These are phyloP conservation scores for Tephrocybe rancida DNA, from an alignment of 768 basidiomycete genomes.

Conservation along the genomic window DNA sequence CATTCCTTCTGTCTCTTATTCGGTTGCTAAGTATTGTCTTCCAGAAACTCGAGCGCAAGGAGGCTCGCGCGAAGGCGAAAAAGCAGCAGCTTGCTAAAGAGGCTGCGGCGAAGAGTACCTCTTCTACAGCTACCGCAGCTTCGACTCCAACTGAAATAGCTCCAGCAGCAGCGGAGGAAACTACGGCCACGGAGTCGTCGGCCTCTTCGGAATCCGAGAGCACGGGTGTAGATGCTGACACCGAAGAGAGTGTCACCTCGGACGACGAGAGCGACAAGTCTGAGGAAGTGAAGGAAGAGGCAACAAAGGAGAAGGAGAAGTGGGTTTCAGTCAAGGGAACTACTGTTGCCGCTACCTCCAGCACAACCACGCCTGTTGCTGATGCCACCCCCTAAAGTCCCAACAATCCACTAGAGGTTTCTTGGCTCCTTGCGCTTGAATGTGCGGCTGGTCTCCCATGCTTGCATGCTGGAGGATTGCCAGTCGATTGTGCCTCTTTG, in stretches of 20 bases:
- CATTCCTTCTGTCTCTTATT: background rate
- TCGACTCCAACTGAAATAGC: constrained; percentile 38
- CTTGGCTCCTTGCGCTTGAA: constrained; percentile 4
- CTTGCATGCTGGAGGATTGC: constrained; percentile 3
- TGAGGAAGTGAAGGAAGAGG: constrained; percentile 32
- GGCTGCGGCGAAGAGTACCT: constrained; percentile 38
- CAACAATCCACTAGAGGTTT: constrained; percentile 8
- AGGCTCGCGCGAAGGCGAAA: constrained; percentile 57
- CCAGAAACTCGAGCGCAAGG: constrained; percentile 59
- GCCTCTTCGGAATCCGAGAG: constrained; percentile 56
- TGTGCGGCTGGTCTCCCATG: constrained; percentile 5
- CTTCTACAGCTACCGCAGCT: constrained; percentile 31
- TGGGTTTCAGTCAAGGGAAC: constrained; percentile 75
- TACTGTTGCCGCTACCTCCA: constrained; percentile 28
- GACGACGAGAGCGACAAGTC: constrained; percentile 67
- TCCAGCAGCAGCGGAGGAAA: constrained; percentile 18
- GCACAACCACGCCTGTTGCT: constrained; percentile 22
- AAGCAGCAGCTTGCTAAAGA: constrained; percentile 31
- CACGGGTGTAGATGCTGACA: constrained; percentile 70
- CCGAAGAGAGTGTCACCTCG: constrained; percentile 75
- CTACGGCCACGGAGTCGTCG: constrained; percentile 30
- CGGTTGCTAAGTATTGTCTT: constrained; percentile 2
- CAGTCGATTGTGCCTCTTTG: constrained; percentile 3
- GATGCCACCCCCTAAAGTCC: constrained; percentile 17
- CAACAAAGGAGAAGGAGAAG: constrained; percentile 66